Evolutionary conservation across 495 filamentous ascomycete species (phyloP), one percentile per base, ranked within the genome.

Genomic region (Trichoderma reesei): DNA sequence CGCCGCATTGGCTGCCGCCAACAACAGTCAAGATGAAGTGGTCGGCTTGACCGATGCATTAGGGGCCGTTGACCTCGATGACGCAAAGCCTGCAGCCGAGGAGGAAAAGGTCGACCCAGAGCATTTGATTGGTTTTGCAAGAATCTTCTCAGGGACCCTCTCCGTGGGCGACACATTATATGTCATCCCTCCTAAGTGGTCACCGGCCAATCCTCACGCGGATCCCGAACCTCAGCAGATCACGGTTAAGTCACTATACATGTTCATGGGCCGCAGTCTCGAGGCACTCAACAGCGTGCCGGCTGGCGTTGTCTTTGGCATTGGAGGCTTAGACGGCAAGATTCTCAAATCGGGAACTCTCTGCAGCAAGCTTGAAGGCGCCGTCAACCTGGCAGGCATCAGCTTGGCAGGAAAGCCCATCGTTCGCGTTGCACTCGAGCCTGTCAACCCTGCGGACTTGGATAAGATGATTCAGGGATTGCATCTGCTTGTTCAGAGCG

Each of bases 261-360:
- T 98, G 66, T 82, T 99, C 60, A 99, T 99, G 94, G 94, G 94
- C 41, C 83, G 92, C 48, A 86, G 88, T 66, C 81, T 99, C 1
- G 94, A 98, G 69, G 81, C 88, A 0, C 83, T 99, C 3, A 78
- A 83, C 48, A 89, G 89, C 0, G 92, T 98, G 0, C 92, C 94
- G 3, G 93, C 94, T 26, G 94, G 94, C 37, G 91, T 94, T 9
- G 90, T 99, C 9, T 97, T 98, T 71, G 94, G 93, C n/a, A 91
- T 99, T 41, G 90, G 86, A 18, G 94, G 94, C 20, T 82, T 99
- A 10, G 92, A 92, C 67, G 94, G 93, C 34, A 84, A 90, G 9
- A 87, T 99, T 20, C 78, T 99, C 54, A 99, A 99, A 73, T 93
- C 91, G 31, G 95, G 92, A 9, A 99, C 94, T 0, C 80, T 99